Percentiles rank a stretch among this genome's conserved stretches.
Conservation (phyloP, 345 rosid species). For the Euphorbia pulcherrima region DNA sequence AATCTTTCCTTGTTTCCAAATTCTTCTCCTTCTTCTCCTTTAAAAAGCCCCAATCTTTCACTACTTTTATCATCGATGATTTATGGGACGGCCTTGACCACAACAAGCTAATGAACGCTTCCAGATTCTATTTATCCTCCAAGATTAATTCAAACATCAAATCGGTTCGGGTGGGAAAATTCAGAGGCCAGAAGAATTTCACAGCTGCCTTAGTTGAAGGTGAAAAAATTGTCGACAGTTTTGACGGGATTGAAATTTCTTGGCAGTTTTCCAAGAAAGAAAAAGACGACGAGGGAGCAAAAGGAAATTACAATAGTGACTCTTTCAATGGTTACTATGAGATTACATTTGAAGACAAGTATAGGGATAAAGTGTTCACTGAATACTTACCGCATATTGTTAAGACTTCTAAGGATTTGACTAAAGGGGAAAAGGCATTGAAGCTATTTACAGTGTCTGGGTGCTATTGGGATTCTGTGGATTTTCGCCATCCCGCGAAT, state of each 20-base stretch:
- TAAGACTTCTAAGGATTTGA: background rate
- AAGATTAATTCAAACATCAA: background rate
- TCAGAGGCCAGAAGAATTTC: background rate
- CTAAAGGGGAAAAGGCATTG: background rate
- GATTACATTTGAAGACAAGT: conserved; percentile 1
- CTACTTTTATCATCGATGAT: background rate
- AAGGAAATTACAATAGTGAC: too few species aligned
- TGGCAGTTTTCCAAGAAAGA: background rate
- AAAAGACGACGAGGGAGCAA: background rate
- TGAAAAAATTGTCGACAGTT: background rate
- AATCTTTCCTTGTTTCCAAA: background rate
- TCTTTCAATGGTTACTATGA: background rate
- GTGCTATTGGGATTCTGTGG: background rate
- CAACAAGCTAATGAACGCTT: background rate
- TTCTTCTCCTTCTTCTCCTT: background rate
- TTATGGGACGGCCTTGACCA: background rate
- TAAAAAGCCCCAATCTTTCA: background rate
- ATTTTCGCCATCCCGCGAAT: conserved; percentile 4
- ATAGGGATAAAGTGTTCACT: background rate
- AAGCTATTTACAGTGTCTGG: background rate
- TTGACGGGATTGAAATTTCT: background rate
- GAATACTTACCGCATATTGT: background rate
- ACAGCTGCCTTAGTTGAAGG: background rate
- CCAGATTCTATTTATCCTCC: background rate
- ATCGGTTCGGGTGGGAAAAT: background rate